Percentiles rank a stretch among this genome's conserved stretches.
Conservation (phyloP, 805 yeast species). For the Lachancea sp. region DNA sequence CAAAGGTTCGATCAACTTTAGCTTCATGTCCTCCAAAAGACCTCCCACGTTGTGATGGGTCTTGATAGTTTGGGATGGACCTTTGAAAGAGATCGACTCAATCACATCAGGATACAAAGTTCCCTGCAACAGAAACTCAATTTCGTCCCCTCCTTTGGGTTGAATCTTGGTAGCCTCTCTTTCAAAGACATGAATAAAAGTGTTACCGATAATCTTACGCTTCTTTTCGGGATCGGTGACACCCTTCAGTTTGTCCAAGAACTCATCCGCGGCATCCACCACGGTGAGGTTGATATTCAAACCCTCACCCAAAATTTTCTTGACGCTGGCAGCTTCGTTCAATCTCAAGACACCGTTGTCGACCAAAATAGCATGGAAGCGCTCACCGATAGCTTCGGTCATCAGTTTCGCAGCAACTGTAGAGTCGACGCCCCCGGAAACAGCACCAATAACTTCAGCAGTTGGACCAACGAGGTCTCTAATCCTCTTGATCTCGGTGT, state of each 20-base stretch:
- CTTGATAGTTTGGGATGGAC: constrained; percentile 98
- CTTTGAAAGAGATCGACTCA: constrained; percentile 97
- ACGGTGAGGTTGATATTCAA: constrained; percentile 92
- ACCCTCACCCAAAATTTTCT: constrained; percentile 85
- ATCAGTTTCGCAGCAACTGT: constrained; percentile 97
- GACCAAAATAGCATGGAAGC: constrained; percentile 97
- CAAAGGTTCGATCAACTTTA: constrained; percentile 95
- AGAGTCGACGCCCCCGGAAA: constrained; percentile 98
- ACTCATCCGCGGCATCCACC: constrained; percentile 88
- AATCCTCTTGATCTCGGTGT: constrained; percentile 91
- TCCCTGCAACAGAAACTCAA: constrained; percentile 92
- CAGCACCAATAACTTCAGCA: constrained; percentile 99
- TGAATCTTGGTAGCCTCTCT: constrained; percentile 88
- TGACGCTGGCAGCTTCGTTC: constrained; percentile 85
- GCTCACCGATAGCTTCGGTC: constrained; percentile 97
- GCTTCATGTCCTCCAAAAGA: constrained; percentile 93
- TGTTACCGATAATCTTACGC: constrained; percentile 97
- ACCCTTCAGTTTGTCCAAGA: constrained; percentile 79
- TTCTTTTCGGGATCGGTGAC: constrained; percentile 98
- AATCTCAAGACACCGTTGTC: constrained; percentile 97
- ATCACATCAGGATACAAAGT: constrained; percentile 97
- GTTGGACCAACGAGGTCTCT: constrained; percentile 89
- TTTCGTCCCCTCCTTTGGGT: constrained; percentile 83
- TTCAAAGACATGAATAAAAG: constrained; percentile 95
- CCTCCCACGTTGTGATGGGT: constrained; percentile 99